These are phyloP conservation scores for Amaranthus tricolor DNA, from an alignment of 179 eudicot genomes.

Conservation along the genomic window DNA sequence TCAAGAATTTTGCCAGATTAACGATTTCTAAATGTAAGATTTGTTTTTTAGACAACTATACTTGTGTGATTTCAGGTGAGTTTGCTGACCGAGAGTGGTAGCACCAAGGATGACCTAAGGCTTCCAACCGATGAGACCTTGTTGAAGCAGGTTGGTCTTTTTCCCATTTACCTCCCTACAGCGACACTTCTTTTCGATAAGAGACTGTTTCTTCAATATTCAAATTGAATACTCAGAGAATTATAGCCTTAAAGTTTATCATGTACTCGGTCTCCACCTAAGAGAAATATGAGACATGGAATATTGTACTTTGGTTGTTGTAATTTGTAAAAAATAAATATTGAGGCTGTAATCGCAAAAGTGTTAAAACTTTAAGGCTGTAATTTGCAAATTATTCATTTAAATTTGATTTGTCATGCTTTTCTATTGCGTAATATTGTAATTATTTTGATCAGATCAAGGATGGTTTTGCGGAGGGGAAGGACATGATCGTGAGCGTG, in stretches of 20 bases:
- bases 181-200: neutral
- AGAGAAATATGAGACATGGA: too few species aligned
- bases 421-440: too few species aligned
- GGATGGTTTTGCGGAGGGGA: conserved; percentile 36
- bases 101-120: conserved; percentile 58
- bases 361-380: too few species aligned
- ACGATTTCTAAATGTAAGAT: neutral
- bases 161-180: neutral
- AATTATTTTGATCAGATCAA: conserved; percentile 22
- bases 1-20: neutral
- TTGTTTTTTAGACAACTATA: neutral
- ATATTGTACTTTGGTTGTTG: neutral
- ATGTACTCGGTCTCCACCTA: too few species aligned
- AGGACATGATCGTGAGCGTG: conserved; percentile 32
- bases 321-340: too few species aligned
- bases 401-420: too few species aligned
- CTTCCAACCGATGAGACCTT: conserved; percentile 52
- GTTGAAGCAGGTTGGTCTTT: conserved; percentile 33
- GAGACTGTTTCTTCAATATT: neutral
- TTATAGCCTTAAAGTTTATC: too few species aligned
- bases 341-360: too few species aligned
- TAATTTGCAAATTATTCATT: too few species aligned
- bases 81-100: conserved; percentile 54
- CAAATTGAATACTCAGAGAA: too few species aligned
- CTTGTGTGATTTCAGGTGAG: conserved; percentile 40